phyloP scores from a whole-genome alignment of 1,284 basidiomycete genomes.

The Fomes fomentarius region DNA sequence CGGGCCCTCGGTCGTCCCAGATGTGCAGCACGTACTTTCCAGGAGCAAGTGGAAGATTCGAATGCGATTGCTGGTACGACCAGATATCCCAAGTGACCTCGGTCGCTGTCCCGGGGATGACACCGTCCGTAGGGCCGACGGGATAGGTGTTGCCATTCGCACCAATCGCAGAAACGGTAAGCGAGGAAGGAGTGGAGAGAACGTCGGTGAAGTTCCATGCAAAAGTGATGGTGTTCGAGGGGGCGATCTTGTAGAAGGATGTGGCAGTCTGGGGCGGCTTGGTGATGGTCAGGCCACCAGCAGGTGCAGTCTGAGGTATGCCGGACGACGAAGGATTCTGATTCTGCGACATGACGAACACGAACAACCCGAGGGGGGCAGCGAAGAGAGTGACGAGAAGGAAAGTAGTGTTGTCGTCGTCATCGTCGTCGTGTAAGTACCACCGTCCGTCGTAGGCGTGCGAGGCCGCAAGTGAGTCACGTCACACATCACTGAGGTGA shows the following conservation, averaged over 20 bases:
- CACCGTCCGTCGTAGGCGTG: too few relatives aligned
- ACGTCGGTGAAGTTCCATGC: constrained; percentile 90
- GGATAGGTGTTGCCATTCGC: constrained; percentile 89
- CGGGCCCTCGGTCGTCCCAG: constrained; percentile 78
- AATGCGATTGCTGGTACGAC: constrained; percentile 71
- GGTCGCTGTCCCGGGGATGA: constrained; percentile 72
- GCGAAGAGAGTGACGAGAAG: constrained; percentile 8
- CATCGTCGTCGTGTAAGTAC: constrained; percentile 3
- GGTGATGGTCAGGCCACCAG: constrained; percentile 72
- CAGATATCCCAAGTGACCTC: constrained; percentile 83
- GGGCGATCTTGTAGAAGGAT: constrained; percentile 90
- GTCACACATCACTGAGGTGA: too few relatives aligned
- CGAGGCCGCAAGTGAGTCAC: too few relatives aligned
- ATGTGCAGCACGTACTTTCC: constrained; percentile 80
- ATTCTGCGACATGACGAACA: constrained; percentile 7
- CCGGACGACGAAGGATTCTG: too few relatives aligned
- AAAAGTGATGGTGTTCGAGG: constrained; percentile 77
- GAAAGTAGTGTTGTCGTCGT: constrained; percentile 13
- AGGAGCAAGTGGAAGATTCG: constrained; percentile 69
- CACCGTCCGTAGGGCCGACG: constrained; percentile 78
- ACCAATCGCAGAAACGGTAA: constrained; percentile 84
- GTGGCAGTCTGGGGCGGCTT: constrained; percentile 80
- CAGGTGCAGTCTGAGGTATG: constrained; percentile 61
- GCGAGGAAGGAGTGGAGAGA: constrained; percentile 63
- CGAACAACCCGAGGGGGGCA: background rate